Percentiles rank a stretch among this genome's conserved stretches.
Conservation (phyloP, 2,329 filamentous ascomycete species). For the Venturiaceae sp. region DNA sequence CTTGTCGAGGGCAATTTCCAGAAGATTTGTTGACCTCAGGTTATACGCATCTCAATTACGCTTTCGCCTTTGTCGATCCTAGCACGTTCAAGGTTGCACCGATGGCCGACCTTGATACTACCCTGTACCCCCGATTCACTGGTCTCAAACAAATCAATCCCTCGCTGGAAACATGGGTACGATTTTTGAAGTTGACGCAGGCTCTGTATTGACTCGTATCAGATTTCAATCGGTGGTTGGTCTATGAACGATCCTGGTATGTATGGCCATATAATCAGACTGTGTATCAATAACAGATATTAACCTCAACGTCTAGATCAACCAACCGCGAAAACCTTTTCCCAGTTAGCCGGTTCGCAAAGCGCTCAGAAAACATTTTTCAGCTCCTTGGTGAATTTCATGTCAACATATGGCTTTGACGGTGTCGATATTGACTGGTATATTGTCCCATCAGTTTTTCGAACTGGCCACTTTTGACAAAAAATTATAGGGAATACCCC, state of each 20-base stretch:
- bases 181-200: too few relatives aligned
- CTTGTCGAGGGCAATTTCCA: too few relatives aligned
- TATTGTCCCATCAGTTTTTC: neutral
- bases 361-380: constrained; percentile 27
- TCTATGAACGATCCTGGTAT: too few relatives aligned
- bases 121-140: too few relatives aligned
- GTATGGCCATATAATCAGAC: too few relatives aligned
- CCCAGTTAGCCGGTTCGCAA: constrained; percentile 20
- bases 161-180: too few relatives aligned
- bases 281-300: too few relatives aligned
- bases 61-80: constrained; percentile 14
- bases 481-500: constrained; percentile 21
- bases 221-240: too few relatives aligned
- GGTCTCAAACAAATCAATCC: too few relatives aligned
- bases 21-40: constrained; percentile 16
- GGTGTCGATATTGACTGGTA: constrained; percentile 40
- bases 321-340: constrained; percentile 20
- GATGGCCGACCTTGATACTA: too few relatives aligned
- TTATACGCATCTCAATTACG: constrained; percentile 18
- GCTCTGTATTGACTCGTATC: too few relatives aligned
- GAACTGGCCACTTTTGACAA: neutral
- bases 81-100: constrained; percentile 14
- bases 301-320: too few relatives aligned
- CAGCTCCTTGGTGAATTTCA: constrained; percentile 26
- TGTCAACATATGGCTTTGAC: constrained; percentile 33